Evolutionary conservation across 2,329 filamentous ascomycete species (phyloP), one percentile per base, ranked within the genome.

Genomic region (Cercospora berteroae): DNA sequence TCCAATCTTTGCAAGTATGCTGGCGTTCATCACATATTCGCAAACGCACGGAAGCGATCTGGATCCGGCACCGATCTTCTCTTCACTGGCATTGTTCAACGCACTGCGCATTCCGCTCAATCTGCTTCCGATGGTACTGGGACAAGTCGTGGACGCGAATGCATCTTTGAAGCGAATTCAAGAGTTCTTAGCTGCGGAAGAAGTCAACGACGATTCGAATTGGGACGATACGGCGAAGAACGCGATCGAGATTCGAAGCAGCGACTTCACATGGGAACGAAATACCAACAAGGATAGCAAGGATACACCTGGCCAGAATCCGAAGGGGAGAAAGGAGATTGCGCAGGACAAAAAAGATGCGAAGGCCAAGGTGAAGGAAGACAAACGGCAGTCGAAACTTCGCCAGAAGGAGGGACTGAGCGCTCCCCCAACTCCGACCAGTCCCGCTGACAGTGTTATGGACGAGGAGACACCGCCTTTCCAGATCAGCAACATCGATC

Each of bases 1-100:
- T 75, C 94, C 95, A 6, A 91, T 96, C 63, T 97, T 98, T 73
- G 93, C 94, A 0, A 96, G 94, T 1, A 97, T 98, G 93, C 79
- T 98, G 48, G 88, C 94, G 0, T 98, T 98, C 79, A 94, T 98
- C 79, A 94, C 92, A 0, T 89, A 86, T 72, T 85, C 85, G 1
- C 79, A 87, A n/a, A 83, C 86, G 1, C 83, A 90, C 66, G 89
- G 56, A 13, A 48, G 36, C 8, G 93, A 72, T 78, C 85, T 98
- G 18, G 83, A 87, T 1, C 89, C 95, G 0, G 92, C 93, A 0
- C 84, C 89, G 25, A 86, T 98, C 39, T 98, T 99, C 81, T 97
- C 94, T 0, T 98, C 94, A 0, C 84, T 98, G 13, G 94, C 94
- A 0, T 81, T 98, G 7, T 99, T 98, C 85, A 98, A 98, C 78